Evolutionary conservation across 2,329 filamentous ascomycete genomes (phyloP), one percentile per base, ranked within the genome.

Genomic region (Orbilia javanica): DNA sequence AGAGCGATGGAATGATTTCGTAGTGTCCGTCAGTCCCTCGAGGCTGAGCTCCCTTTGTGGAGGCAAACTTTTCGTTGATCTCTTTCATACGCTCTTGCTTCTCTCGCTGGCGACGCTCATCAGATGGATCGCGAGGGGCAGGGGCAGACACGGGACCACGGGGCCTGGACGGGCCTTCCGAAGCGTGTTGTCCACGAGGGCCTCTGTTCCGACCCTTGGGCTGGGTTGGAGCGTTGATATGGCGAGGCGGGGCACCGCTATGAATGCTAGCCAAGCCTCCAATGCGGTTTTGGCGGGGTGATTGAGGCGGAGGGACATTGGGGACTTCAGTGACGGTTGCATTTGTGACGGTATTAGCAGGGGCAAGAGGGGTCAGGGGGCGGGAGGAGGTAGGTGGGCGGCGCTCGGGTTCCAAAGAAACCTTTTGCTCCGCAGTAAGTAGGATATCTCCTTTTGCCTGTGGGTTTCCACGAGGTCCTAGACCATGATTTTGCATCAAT

Each of bases 1-100:
- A 34, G 6, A 31, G 29, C 20, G 31, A 62, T 13, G 48, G 25
- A 7, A 39, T 48, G 13, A 48, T 22, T 48, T 71, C 74, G 7
- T 57, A 44, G 20, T 52, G 27, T 27, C 60, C 67, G 31, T 71
- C 74, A 10, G 36, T 48, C 27, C 67, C 67, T 55, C 18, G 36
- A 2, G 57, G 4, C 4, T 22, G 10, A 11, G 6, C 34, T 39
- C 44, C 39, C 18, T 68, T 74, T 18, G 27, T 31, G 3, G 22
- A n/a, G 2, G 25, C 67, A 27, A 67, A 78, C n/a, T 63, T 39
- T 48, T 18, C n/a, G 7, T 66, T 42, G 13, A 78, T 78, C 36
- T 67, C 36, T 7, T 64, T 62, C 50, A 78, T 78, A 4, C 74
- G 74, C 18, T 78, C 67, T 39, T 42, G 20, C 39, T 78, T 78